Evolutionary conservation across 2,329 filamentous ascomycete species (phyloP), one percentile per base, ranked within the genome.

Genomic region (Sporothrix schenckii): DNA sequence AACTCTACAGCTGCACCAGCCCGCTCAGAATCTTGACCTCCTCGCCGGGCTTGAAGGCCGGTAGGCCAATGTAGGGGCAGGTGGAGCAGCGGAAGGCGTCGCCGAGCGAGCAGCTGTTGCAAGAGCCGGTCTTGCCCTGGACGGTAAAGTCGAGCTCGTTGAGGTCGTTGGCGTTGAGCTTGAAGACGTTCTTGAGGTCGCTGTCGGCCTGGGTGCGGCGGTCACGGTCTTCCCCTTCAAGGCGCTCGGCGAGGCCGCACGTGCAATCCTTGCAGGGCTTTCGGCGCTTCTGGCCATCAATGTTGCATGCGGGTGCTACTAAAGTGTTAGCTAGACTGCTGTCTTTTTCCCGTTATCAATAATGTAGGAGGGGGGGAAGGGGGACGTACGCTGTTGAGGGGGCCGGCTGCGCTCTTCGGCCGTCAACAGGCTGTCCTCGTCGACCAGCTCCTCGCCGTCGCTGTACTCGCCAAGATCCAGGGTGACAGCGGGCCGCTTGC

Each of bases 251-350:
- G 34, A 99, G 88, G 66, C 95, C 95, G 78, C 95, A 99, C 10
- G 92, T 94, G 84, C 95, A 99, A 83, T 99, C 95, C 82, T 99
- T 98, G 85, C 95, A 99, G 71, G 95, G 93, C 73, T 94, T 90
- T 69, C 94, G 91, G 75, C 94, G 90, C 72, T 94, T 90, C 70
- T 94, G 90, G 75, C 94, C 90, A 81, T 95, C 92, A 63, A 94
- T 94, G 71, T 90, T 88, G 80, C 95, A 99, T 78, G 96, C 92
- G 34, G 90, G 87, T 68, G 95, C 94, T 87, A 73, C 70, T 16
- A 11, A 50, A 21, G 34, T 49, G 72, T 72, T 65, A 72, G 73
- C 49, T 58, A 30, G 9, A 3, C 14, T 14, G 11, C 10, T n/a
- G 19, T 4, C 6, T 14, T 0, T 24, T n/a, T 4, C 5, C 27